Evolutionary conservation across 805 yeast genomes (phyloP).

Genomic region (Candida corydali): DNA sequence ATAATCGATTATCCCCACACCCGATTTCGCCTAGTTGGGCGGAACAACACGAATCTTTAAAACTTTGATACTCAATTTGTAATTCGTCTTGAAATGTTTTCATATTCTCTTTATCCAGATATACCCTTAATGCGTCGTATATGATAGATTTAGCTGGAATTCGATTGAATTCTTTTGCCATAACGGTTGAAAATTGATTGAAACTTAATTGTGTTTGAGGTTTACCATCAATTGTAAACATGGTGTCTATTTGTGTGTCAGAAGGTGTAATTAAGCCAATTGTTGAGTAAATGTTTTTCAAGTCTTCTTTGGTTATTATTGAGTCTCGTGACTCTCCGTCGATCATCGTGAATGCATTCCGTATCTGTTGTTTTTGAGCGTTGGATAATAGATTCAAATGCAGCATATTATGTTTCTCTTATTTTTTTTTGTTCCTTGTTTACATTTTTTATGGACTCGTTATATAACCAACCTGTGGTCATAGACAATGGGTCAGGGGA

Average conservation of each 20-base stretch:
- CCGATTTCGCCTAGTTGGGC: slow-evolving; percentile 45
- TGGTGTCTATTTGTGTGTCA: slow-evolving; percentile 40
- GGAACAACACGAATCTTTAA: slow-evolving; percentile 45
- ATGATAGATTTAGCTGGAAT: slow-evolving; percentile 51
- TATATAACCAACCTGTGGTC: slow-evolving; percentile 45
- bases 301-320: slow-evolving; percentile 49
- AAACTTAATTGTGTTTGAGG: slow-evolving; percentile 46
- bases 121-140: slow-evolving; percentile 54
- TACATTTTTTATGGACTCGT: slow-evolving; percentile 10
- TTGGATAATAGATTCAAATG: slow-evolving; percentile 44
- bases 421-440: slow-evolving; percentile 4
- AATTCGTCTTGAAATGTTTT: slow-evolving; percentile 24
- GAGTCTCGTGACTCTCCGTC: slow-evolving; percentile 80
- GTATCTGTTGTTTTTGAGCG: slow-evolving; percentile 59
- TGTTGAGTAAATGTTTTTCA: slow-evolving; percentile 49
- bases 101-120: slow-evolving; percentile 25
- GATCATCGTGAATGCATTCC: slow-evolving; percentile 73
- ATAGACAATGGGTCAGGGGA: slow-evolving; percentile 71
- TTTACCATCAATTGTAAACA: slow-evolving; percentile 37
- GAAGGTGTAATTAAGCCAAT: slow-evolving; percentile 46
- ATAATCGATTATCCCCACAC: slow-evolving; percentile 41
- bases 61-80: slow-evolving; percentile 44
- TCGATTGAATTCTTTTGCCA: slow-evolving; percentile 52
- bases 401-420: slow-evolving; percentile 4
- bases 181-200: slow-evolving; percentile 58